Conservation (phyloP, 345 rosid genomes). For the Gossypioides kirkii region DNA sequence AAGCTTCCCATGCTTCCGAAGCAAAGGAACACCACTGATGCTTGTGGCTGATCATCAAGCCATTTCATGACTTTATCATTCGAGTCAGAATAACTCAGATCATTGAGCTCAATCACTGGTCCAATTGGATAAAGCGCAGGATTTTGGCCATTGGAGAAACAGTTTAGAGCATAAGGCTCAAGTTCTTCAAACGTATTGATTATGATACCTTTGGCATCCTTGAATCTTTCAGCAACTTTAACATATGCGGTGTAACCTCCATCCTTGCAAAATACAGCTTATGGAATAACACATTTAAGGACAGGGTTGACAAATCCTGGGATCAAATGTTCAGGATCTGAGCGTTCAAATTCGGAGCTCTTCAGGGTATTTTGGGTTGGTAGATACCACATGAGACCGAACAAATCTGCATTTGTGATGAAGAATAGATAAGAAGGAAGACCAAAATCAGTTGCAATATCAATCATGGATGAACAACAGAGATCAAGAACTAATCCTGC, state of each 20-base stretch:
- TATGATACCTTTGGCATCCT: constrained; percentile 34
- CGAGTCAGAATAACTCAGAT: constrained; percentile 15
- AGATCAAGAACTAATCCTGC: constrained; percentile 43
- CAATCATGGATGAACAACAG: constrained; percentile 40
- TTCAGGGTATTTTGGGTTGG: constrained; percentile 22
- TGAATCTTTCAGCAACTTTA: constrained; percentile 34
- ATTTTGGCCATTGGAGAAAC: constrained; percentile 14
- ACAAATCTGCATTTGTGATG: constrained; percentile 30
- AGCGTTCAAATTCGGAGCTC: constrained; percentile 10
- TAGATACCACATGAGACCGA: constrained; percentile 33
- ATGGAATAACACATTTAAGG: constrained; percentile 36
- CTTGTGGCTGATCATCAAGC: constrained; percentile 40
- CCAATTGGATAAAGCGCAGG: constrained; percentile 44
- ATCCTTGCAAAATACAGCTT: constrained; percentile 20
- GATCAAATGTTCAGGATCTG: constrained; percentile 20
- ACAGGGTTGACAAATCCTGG: constrained; percentile 36
- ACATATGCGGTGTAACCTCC: constrained; percentile 33
- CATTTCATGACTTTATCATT: constrained; percentile 29
- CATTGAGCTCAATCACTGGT: constrained; percentile 31
- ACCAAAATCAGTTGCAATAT: constrained; percentile 30
- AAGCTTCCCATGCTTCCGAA: constrained; percentile 44
- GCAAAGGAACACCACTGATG: constrained; percentile 42
- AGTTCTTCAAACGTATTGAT: constrained; percentile 37
- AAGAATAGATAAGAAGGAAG: constrained; percentile 47
- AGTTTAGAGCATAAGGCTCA: constrained; percentile 31